Base-by-base conservation (phyloP, 768 basidiomycete species). In the Jaapia argillacea region DNA sequence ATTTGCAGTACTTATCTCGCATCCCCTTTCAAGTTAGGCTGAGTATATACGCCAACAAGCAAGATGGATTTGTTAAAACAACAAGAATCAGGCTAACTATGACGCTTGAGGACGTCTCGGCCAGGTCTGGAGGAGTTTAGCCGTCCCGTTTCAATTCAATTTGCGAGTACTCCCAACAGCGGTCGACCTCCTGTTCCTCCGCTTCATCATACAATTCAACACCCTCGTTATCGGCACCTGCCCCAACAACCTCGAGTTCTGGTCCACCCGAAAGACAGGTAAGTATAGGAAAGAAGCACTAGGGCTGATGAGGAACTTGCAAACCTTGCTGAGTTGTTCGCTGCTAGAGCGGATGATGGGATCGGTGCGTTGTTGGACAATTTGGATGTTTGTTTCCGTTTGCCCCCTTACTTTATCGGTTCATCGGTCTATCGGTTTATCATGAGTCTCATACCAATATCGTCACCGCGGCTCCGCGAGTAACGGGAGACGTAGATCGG, bases 291-390 rank as follows among this genome's bases (percentile, higher is more conserved):
- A 48, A n/a, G n/a, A n/a, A n/a, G 24, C 58, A 58, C 26, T 66
- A 64, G 20, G 38, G 67, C 72, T 39, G 88, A 94, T 58, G 78
- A 85, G 48, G 75, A 79, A 45, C 74, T 89, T 55, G 58, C 77
- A 10, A 74, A 81, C 27, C 74, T 99, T 42, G 92, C 93, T 2
- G 68, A 61, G 42, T 62, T 97, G 52, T 80, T 97, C 48, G 93
- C 88, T 4, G 88, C 86, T 55, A 72, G 83, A 41, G 61, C 70
- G 22, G 93, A 96, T 45, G 91, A 88, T 52, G 94, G 96, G 1
- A 69, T 85, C 58, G 96, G 98, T 63, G 93, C 94, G 42, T 98
- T 97, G n/a, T 57, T 94, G 94, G 41, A 99, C 97, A 59, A 54
- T 78, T 24, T 94, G 94, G 16, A 48, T 68, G 41, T 58, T 94